Evolutionary conservation across 1,284 basidiomycete species (phyloP).

Genomic region (Blastosporella zonata): DNA sequence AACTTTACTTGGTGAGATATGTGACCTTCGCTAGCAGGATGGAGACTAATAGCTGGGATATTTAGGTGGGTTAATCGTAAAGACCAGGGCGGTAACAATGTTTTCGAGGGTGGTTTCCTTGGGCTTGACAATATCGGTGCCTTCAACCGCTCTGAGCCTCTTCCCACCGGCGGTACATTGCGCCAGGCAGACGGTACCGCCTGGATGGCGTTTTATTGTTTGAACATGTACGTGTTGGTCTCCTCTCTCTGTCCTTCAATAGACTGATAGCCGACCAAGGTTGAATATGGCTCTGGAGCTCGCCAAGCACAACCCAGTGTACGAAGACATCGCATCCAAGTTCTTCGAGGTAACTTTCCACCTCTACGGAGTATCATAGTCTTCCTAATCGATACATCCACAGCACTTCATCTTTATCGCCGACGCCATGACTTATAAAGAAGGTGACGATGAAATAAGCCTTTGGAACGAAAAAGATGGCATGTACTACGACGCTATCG

Average conservation of each 20-base stretch:
- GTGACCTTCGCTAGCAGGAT: neutral
- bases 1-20: constrained; percentile 88
- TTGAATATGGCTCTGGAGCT: constrained; percentile 96
- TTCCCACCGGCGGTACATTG: constrained; percentile 88
- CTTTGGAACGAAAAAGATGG: constrained; percentile 97
- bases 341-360: constrained; percentile 76
- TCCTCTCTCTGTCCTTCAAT: neutral
- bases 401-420: constrained; percentile 96
- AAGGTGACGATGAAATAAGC: constrained; percentile 73
- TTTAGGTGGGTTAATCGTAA: constrained; percentile 97
- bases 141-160: constrained; percentile 96
- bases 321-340: constrained; percentile 99
- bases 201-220: constrained; percentile 99
- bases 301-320: constrained; percentile 95
- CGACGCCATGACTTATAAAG: constrained; percentile 94
- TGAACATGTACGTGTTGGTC: constrained; percentile 75
- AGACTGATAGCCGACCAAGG: constrained; percentile 41
- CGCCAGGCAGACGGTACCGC: constrained; percentile 98
- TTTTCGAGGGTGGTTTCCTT: constrained; percentile 98
- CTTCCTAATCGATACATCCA: constrained; percentile 3
- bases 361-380: neutral
- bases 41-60: constrained; percentile 6
- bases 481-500: constrained; percentile 97
- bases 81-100: constrained; percentile 90
- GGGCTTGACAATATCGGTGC: constrained; percentile 97